Evolutionary conservation across 495 filamentous ascomycete genomes (phyloP).

Genomic region (Melanomma pulvis-pyrius): DNA sequence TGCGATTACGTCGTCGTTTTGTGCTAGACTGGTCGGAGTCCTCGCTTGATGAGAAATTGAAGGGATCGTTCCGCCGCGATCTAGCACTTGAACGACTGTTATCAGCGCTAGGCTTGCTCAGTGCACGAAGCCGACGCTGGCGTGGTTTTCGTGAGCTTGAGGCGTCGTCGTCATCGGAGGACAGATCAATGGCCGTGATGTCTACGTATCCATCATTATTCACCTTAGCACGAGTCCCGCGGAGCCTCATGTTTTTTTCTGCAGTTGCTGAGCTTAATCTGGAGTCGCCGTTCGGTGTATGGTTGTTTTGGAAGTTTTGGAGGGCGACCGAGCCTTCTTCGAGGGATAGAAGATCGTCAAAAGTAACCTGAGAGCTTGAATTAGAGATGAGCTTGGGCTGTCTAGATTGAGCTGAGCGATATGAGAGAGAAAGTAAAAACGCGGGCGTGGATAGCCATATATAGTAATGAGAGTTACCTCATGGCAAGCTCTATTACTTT

Average conservation of each 20-base stretch:
- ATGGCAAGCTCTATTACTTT: neutral
- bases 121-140: constrained; percentile 5
- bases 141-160: constrained; percentile 16
- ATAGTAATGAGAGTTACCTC: neutral
- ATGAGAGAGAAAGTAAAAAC: neutral
- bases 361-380: constrained; percentile 31
- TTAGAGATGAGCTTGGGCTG: neutral
- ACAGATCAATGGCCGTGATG: constrained; percentile 36
- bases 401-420: neutral
- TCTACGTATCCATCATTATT: constrained; percentile 36
- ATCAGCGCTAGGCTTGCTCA: neutral
- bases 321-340: constrained; percentile 41
- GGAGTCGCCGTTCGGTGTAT: neutral
- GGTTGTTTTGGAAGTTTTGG: constrained; percentile 33
- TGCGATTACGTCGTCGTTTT: constrained; percentile 13
- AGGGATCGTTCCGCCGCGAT: constrained; percentile 26
- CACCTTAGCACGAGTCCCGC: constrained; percentile 17
- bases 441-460: neutral
- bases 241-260: constrained; percentile 25
- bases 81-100: constrained; percentile 17
- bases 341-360: constrained; percentile 40
- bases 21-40: constrained; percentile 1
- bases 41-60: constrained; percentile 7
- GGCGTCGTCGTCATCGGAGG: constrained; percentile 33
- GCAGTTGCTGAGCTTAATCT: neutral